These are phyloP conservation scores for Spathaspora arborariae DNA, from an alignment of 805 yeast genomes.

Conservation along the genomic window DNA sequence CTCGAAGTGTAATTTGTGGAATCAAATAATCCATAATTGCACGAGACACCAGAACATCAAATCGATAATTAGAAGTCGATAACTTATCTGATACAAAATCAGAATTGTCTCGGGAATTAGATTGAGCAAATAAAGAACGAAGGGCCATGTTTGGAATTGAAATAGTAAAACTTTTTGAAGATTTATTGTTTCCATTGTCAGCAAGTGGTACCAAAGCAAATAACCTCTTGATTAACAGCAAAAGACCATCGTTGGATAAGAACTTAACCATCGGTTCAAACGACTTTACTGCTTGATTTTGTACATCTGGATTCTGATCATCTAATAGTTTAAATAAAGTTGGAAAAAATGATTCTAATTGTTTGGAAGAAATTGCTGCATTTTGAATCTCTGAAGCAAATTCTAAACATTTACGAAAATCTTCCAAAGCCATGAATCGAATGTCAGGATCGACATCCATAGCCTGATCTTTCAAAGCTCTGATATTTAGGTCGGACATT, in stretches of 20 bases:
- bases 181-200: constrained; percentile 14
- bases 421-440: constrained; percentile 82
- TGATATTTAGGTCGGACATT: constrained; percentile 26
- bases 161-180: constrained; percentile 33
- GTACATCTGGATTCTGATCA: constrained; percentile 69
- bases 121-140: constrained; percentile 34
- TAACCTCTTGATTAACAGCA: constrained; percentile 27
- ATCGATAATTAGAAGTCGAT: constrained; percentile 7
- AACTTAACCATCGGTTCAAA: constrained; percentile 43
- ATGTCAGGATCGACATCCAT: constrained; percentile 75
- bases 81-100: constrained; percentile 16
- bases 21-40: constrained; percentile 34
- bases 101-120: constrained; percentile 22
- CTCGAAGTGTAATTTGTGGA: constrained; percentile 31
- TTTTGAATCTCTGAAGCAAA: constrained; percentile 11
- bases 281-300: constrained; percentile 66
- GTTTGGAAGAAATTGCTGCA: constrained; percentile 14
- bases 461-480: constrained; percentile 39
- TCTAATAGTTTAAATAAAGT: constrained; percentile 43
- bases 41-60: constrained; percentile 16
- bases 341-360: constrained; percentile 33
- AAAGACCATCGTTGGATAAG: constrained; percentile 26
- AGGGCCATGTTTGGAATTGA: constrained; percentile 53
- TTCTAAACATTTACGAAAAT: constrained; percentile 48
- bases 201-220: constrained; percentile 13